Base-by-base conservation (phyloP, 306 rosid genomes). In the Amphicarpaea edgeworthii region DNA sequence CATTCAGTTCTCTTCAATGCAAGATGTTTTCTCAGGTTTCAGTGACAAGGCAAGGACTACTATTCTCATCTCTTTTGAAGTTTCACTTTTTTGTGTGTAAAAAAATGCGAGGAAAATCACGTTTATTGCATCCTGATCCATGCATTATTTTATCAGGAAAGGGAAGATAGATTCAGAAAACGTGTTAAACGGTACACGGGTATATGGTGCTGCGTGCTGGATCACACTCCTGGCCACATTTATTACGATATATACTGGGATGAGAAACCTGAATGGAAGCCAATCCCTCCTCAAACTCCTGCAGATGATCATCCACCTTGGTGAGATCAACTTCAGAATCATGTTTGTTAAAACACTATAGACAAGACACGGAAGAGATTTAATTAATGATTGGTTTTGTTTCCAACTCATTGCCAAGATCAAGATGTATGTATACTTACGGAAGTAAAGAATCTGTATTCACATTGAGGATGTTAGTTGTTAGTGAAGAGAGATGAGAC, bases 191-290 rank as follows among this genome's bases (percentile, higher is more conserved):
- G 85, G 53, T 96, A 96, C 10, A 76, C 85, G 0, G 99, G 99
- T 38, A 96, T 96, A 83, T 92, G 99, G 98, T 96, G 99, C 80
- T 96, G 99, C 43, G 99, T 90, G 81, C 40, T 67, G 19, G 79
- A 85, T 75, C 92, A 87, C 74, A 81, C 81, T 21, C 95, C 96
- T 6, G 99, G 97, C 43, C 99, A 96, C 88, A 88, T 96, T 77
- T 96, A 81, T 72, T 96, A 96, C 58, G 97, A 96, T 79, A 96
- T 96, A 89, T 96, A 90, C 80, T 96, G 97, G 98, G 99, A 96
- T 67, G 98, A 96, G 87, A 96, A 90, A 76, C 99, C 96, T 11
- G 91, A 81, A 50, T 96, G 99, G 99, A 89, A 86, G 75, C 89
- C 99, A 9, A 62, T 79, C 62, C 98, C 98, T 10, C 99, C 99